phyloP scores from a whole-genome alignment of 139 green algal genomes.

The Coelastrella sp. region DNA sequence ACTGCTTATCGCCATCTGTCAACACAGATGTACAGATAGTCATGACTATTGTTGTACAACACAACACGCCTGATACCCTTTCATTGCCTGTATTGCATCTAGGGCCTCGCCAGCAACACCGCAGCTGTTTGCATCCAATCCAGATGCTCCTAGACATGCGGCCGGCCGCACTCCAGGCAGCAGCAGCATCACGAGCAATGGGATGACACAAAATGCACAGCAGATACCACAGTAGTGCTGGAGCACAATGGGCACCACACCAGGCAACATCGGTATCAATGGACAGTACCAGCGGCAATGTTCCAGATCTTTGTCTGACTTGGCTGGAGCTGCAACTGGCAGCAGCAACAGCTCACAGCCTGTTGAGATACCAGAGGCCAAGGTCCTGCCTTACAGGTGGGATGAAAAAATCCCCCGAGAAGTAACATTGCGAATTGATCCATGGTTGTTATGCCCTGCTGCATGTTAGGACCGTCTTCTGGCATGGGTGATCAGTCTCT shows the following conservation, averaged over 20 bases:
- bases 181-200: neutral
- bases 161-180: neutral
- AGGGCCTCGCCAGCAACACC: neutral
- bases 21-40: neutral
- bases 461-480: neutral
- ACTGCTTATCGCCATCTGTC: neutral
- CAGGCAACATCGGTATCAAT: neutral
- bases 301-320: neutral
- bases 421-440: too few relatives aligned
- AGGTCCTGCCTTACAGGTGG: conserved; percentile 37
- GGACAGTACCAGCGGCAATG: neutral
- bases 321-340: neutral
- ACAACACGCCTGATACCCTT: too few relatives aligned
- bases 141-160: neutral
- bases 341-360: neutral
- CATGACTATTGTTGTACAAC: neutral
- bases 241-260: neutral
- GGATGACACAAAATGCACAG: neutral
- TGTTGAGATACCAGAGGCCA: conserved; percentile 14
- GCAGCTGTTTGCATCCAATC: neutral
- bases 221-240: neutral
- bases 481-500: neutral
- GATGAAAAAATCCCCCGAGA: neutral
- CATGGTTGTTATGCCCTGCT: neutral
- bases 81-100: neutral